Conservation (phyloP, 768 basidiomycete species). For the Amyloporia xantha region DNA sequence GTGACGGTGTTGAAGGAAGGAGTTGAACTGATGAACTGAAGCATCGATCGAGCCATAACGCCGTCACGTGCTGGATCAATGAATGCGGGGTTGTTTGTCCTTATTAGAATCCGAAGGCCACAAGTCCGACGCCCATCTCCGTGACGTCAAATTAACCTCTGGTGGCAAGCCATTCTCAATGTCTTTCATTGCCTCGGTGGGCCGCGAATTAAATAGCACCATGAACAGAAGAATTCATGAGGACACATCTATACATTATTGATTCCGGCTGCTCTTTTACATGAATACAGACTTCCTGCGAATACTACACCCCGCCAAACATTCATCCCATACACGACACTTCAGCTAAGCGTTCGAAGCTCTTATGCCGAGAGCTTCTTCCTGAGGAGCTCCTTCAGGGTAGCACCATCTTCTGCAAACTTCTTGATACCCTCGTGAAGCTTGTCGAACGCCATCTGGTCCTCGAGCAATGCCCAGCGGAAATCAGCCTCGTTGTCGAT, state of each 20-base stretch:
- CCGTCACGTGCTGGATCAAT: too few relatives aligned
- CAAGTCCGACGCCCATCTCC: too few relatives aligned
- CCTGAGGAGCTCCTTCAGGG: conserved; percentile 78
- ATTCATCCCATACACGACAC: background rate
- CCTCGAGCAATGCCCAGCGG: conserved; percentile 89
- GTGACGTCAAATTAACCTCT: too few relatives aligned
- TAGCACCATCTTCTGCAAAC: conserved; percentile 92
- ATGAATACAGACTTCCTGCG: background rate
- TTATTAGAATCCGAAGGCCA: too few relatives aligned
- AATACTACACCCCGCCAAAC: background rate
- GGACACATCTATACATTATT: background rate
- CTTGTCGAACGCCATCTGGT: conserved; percentile 98
- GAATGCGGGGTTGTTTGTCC: too few relatives aligned
- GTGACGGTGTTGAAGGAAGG: too few relatives aligned
- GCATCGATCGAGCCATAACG: too few relatives aligned
- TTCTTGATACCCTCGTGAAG: conserved; percentile 97
- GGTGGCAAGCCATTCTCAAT: too few relatives aligned
- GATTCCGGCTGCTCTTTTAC: background rate
- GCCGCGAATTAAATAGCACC: too few relatives aligned
- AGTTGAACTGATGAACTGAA: too few relatives aligned
- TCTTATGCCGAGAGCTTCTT: conserved; percentile 49
- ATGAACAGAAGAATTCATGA: too few relatives aligned
- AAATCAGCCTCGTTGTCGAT: conserved; percentile 94
- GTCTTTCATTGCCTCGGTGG: too few relatives aligned
- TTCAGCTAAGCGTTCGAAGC: background rate